phyloP scores from a whole-genome alignment of 2,329 filamentous ascomycete species.

The Aureobasidium sp. region DNA sequence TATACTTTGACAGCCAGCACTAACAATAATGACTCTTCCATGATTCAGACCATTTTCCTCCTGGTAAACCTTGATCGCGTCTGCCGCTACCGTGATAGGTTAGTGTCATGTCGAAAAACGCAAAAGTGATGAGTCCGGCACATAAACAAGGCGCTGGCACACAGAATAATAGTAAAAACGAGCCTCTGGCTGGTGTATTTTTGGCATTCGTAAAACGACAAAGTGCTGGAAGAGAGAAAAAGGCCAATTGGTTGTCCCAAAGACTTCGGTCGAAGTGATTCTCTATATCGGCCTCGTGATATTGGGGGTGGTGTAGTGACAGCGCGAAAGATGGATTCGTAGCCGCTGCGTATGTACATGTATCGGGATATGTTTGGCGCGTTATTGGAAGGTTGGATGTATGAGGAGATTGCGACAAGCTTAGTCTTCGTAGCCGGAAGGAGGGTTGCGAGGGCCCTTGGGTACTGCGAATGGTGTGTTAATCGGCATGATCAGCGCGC shows the following conservation, averaged over 20 bases:
- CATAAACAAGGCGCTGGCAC: background rate
- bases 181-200: slow-evolving; percentile 5
- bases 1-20: background rate
- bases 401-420: slow-evolving; percentile 9
- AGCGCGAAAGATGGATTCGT: background rate
- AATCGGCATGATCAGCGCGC: background rate
- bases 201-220: background rate
- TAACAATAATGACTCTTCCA: background rate
- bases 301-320: background rate
- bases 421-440: slow-evolving; percentile 39
- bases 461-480: slow-evolving; percentile 30
- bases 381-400: background rate
- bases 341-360: slow-evolving; percentile 1
- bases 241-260: background rate
- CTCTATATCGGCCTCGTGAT: background rate
- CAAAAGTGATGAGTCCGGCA: background rate
- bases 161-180: background rate
- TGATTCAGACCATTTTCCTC: background rate
- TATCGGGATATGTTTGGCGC: background rate
- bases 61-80: too few species aligned
- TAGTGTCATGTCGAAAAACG: background rate
- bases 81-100: background rate
- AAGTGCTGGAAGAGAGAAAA: background rate
- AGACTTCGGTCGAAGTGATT: background rate
- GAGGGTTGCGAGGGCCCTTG: slow-evolving; percentile 36